Conservation (phyloP, 805 yeast species). For the Tetrapisispora namnaoensis region DNA sequence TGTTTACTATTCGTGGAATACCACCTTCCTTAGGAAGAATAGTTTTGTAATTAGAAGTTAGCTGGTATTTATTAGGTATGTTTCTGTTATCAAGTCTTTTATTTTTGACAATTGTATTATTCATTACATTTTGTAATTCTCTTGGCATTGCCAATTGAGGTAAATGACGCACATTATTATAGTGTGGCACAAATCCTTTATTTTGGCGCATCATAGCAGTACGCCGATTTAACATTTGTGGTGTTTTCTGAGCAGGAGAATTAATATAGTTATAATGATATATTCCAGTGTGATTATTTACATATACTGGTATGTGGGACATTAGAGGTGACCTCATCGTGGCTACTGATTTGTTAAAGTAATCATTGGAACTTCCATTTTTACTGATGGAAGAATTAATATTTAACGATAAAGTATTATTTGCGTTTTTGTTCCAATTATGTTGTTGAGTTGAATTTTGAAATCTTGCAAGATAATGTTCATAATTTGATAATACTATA, state of each 20-base stretch:
- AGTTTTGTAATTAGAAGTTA: background rate
- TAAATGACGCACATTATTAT: background rate
- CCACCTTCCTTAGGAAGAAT: background rate
- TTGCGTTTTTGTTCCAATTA: background rate
- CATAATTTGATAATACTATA: background rate
- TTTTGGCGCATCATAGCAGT: background rate
- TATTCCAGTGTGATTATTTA: background rate
- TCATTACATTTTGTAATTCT: background rate
- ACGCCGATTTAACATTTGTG: background rate
- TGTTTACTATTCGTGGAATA: background rate
- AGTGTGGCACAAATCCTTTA: background rate
- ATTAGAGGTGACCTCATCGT: background rate
- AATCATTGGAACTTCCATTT: background rate
- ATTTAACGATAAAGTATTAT: too few relatives aligned
- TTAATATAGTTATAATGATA: background rate
- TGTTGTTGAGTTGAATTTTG: background rate
- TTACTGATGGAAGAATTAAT: background rate
- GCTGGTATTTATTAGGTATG: background rate
- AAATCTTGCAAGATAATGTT: background rate
- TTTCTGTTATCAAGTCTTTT: background rate
- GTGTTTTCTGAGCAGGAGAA: background rate
- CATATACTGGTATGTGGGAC: background rate
- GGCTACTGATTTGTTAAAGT: background rate
- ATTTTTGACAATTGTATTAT: background rate
- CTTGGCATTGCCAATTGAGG: background rate